Conservation (phyloP, 768 basidiomycete genomes). For the Clavulina sp. region DNA sequence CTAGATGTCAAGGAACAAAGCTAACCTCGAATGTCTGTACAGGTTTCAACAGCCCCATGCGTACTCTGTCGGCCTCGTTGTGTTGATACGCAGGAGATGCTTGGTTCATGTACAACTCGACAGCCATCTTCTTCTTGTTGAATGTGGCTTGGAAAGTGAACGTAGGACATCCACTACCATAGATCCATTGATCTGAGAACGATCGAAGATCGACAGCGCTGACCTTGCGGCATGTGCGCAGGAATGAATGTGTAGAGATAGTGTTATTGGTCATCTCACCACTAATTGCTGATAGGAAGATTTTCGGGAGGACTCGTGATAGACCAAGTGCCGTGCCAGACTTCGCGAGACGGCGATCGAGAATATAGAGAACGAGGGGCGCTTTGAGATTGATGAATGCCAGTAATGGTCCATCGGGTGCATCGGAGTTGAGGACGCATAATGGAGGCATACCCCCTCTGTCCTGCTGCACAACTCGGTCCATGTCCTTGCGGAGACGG, state of each 20-base stretch:
- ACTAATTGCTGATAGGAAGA: conserved; percentile 85
- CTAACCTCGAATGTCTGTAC: conserved; percentile 77
- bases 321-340: conserved; percentile 89
- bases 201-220: conserved; percentile 76
- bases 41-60: conserved; percentile 56
- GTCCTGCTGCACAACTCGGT: conserved; percentile 76
- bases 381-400: conserved; percentile 92
- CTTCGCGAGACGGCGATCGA: conserved; percentile 85
- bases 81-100: conserved; percentile 56
- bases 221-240: conserved; percentile 82
- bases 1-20: conserved; percentile 4
- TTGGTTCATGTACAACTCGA: conserved; percentile 89
- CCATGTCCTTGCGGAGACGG: conserved; percentile 89
- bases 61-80: conserved; percentile 50
- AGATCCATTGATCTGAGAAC: conserved; percentile 99
- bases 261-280: conserved; percentile 76
- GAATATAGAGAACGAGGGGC: conserved; percentile 88
- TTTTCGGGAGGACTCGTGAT: conserved; percentile 83
- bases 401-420: conserved; percentile 60
- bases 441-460: conserved; percentile 81
- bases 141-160: conserved; percentile 83
- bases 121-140: conserved; percentile 95
- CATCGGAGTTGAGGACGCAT: conserved; percentile 66
- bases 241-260: conserved; percentile 77
- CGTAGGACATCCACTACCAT: conserved; percentile 86